Percentiles rank a stretch among this genome's conserved stretches.
These are phyloP conservation scores for Phytophthora capsici DNA, from an alignment of 352 stramenopile species.

Conservation along the genomic window DNA sequence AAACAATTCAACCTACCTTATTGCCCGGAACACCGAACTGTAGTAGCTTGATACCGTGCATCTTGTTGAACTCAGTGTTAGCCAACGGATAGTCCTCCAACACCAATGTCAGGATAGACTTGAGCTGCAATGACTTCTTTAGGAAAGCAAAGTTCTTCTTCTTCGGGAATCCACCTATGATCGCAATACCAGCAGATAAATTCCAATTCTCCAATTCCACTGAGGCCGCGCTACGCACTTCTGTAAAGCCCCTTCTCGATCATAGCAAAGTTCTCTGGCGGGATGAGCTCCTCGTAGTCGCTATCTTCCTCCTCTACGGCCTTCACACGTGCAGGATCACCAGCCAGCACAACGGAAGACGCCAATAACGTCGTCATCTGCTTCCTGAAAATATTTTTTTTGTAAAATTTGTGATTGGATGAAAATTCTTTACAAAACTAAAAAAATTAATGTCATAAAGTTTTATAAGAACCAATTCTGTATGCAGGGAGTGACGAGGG, in stretches of 20 bases:
- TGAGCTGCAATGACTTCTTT: slow-evolving; percentile 73
- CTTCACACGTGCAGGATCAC: slow-evolving; percentile 29
- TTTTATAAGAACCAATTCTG: no score
- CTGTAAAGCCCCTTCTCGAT: slow-evolving; percentile 88
- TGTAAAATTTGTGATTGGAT: slow-evolving; percentile 3
- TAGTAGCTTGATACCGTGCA: slow-evolving; percentile 81
- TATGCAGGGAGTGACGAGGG: not conserved
- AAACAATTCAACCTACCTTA: slow-evolving; percentile 44
- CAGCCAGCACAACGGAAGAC: slow-evolving; percentile 26
- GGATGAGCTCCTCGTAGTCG: slow-evolving; percentile 87
- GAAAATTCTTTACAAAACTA: not conserved
- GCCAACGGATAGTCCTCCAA: slow-evolving; percentile 88
- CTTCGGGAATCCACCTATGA: slow-evolving; percentile 87
- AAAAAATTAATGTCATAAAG: no score
- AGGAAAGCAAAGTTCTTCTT: slow-evolving; percentile 92
- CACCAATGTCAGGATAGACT: slow-evolving; percentile 86
- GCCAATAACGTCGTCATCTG: slow-evolving; percentile 31
- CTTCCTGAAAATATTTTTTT: not conserved
- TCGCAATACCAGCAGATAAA: slow-evolving; percentile 4
- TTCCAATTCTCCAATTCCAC: not conserved
- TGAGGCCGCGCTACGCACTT: slow-evolving; percentile 44
- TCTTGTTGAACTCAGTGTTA: slow-evolving; percentile 83
- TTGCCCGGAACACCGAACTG: slow-evolving; percentile 88
- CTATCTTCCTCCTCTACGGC: slow-evolving; percentile 69
- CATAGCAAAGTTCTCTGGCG: slow-evolving; percentile 90